Evolutionary conservation across 192 early-diverging fungal species (phyloP), one percentile per base, ranked within the genome.

Genomic region (Pilaira anomala): DNA sequence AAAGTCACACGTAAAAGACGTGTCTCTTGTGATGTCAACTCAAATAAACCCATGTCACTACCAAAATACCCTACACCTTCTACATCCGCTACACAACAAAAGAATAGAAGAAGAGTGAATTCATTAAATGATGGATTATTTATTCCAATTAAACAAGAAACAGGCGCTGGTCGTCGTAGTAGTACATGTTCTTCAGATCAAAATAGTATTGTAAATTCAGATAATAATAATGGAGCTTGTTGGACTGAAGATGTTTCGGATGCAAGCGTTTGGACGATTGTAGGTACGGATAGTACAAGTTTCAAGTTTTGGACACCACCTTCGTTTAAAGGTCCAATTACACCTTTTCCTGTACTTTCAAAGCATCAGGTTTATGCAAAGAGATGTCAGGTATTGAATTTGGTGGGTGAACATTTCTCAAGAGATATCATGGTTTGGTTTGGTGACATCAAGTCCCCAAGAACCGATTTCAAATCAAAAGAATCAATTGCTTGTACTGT

Each of bases 201-300:
- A 13, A 58, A 58, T 19, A 67, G 52, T 19, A 54, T 52, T 52
- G 26, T 29, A 16, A 41, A 40, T n/a, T 46, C 51, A 28, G 26
- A 42, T 9, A 30, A 36, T 19, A 12, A 14, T 33, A 56, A 73
- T 52, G 65, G 65, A 3, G 65, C 60, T 1, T 72, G 82, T 48
- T 88, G 86, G 86, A 83, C 81, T n/a, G 91, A 93, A 63, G 89
- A 91, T 76, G 89, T 92, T 14, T 86, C 85, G 7, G 93, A 96
- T 78, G 80, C 80, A 13, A 87, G 91, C 0, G 86, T 95, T 29
- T 96, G 94, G 94, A 96, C 94, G 12, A 90, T 96, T 72, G 91
- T 96, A 8, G 90, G 93, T 41, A 91, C 91, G 0, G 74, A 85
- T 54, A 79, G 81, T 51, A 76, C 82, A 14, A 75, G 69, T 18